Evolutionary conservation across 805 yeast genomes (phyloP), one percentile per base, ranked within the genome.

Genomic region (Kodamaea kaohsiungensis): DNA sequence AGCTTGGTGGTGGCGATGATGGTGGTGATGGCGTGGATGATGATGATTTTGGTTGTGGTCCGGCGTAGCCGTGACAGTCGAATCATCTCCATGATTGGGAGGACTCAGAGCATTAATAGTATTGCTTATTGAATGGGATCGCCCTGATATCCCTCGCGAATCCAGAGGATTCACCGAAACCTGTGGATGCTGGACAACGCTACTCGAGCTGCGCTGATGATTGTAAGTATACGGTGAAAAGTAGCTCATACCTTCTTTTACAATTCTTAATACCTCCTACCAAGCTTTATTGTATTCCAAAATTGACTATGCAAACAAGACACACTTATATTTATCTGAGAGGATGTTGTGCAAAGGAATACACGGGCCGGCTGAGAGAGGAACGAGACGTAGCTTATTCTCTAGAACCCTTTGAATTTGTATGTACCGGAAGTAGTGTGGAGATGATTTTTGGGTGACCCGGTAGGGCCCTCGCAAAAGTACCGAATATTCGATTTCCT

Each of bases 221-320:
- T 47, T 47, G 49, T 47, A 47, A 12, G 49, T 17, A 27, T 47
- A 47, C 30, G 49, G 49, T 37, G 49, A 47, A 47, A 47, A 47
- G 43, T 47, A 47, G 33, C 49, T 47, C 49, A 47, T 47, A 22
- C 10, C 13, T 8, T 8, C 35, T 30, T 30, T 30, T 22, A 37
- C 40, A 39, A 17, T 30, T 30, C 35, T 30, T 22, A 4, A 22
- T 2, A 30, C 35, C 35, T 30, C 35, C 35, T 30, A 5, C 10
- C 35, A 6, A 22, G 3, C 25, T 12, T 8, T 30, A 9, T 30
- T 30, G 35, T 30, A 5, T 30, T 30, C 35, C 35, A 30, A 30
- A 5, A 5, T 30, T 30, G 13, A 30, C 35, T 12, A 30, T 9
- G 35, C 35, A 30, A 30, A 30, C 13, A 30, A 12, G 13, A 30